Evolutionary conservation across 139 green algal genomes (phyloP).

Genomic region (Klebsormidium nitens): DNA sequence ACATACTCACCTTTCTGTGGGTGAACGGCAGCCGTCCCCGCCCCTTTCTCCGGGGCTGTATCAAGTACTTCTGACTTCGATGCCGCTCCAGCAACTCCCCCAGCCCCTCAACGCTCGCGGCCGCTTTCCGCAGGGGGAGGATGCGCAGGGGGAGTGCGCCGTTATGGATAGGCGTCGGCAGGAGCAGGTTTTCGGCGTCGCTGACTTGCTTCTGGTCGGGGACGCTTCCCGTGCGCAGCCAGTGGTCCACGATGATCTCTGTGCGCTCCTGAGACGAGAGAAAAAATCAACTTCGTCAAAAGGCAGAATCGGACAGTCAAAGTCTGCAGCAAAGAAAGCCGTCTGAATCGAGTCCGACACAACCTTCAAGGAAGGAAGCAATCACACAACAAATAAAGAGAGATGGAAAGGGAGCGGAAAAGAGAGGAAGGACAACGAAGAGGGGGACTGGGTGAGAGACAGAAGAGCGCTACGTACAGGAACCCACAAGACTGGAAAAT

Average conservation of each 20-base stretch:
- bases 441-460: too few species aligned
- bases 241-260: constrained; percentile 25
- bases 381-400: not conserved
- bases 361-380: not conserved
- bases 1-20: too few species aligned
- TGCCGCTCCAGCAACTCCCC: not conserved
- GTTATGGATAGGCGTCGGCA: not conserved
- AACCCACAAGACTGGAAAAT: too few species aligned
- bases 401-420: too few species aligned
- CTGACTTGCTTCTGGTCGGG: constrained; percentile 13
- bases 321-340: not conserved
- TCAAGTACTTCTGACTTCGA: not conserved
- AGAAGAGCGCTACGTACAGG: too few species aligned
- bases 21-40: too few species aligned
- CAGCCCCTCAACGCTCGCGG: not conserved
- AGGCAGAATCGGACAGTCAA: not conserved
- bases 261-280: constrained; percentile 15
- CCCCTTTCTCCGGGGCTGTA: too few species aligned
- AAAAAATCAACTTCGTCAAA: not conserved
- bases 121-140: not conserved
- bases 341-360: not conserved
- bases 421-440: too few species aligned
- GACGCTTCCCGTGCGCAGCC: constrained; percentile 1
- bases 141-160: not conserved
- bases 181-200: constrained; percentile 18